These are phyloP conservation scores for Tricholoma flavovirens DNA, from an alignment of 768 basidiomycete genomes.

Conservation along the genomic window DNA sequence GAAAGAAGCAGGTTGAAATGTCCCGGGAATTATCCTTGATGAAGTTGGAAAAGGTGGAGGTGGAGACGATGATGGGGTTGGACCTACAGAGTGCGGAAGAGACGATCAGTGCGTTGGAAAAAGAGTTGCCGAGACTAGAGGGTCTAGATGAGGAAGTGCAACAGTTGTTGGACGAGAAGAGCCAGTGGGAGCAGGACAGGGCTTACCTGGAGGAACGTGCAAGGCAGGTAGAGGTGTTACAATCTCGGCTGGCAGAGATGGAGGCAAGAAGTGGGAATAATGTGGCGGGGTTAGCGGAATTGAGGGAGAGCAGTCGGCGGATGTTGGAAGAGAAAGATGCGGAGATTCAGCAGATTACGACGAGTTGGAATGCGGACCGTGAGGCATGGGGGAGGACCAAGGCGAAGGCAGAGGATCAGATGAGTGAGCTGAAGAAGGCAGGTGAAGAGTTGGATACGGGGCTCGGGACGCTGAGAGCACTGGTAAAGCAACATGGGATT, in stretches of 20 bases:
- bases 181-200: slow-evolving; percentile 46
- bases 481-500: slow-evolving; percentile 56
- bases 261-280: slow-evolving; percentile 37
- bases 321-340: slow-evolving; percentile 38
- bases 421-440: slow-evolving; percentile 38
- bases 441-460: slow-evolving; percentile 49
- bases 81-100: slow-evolving; percentile 67
- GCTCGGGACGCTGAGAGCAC: slow-evolving; percentile 37
- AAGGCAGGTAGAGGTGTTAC: slow-evolving; percentile 33
- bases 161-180: slow-evolving; percentile 43
- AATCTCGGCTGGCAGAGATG: slow-evolving; percentile 35
- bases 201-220: slow-evolving; percentile 34
- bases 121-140: slow-evolving; percentile 47
- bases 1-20: slow-evolving; percentile 57
- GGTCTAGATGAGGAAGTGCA: slow-evolving; percentile 42
- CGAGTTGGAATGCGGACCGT: slow-evolving; percentile 39
- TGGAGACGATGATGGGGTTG: slow-evolving; percentile 58
- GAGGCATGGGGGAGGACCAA: slow-evolving; percentile 48
- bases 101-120: slow-evolving; percentile 51
- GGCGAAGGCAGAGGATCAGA: slow-evolving; percentile 42
- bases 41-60: slow-evolving; percentile 61
- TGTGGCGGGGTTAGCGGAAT: slow-evolving; percentile 33
- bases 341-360: slow-evolving; percentile 31
- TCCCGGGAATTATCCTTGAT: slow-evolving; percentile 56
- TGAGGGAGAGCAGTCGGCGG: slow-evolving; percentile 28